These are phyloP conservation scores for Iris pallida DNA, from an alignment of 116 monocot genomes.

Conservation along the genomic window DNA sequence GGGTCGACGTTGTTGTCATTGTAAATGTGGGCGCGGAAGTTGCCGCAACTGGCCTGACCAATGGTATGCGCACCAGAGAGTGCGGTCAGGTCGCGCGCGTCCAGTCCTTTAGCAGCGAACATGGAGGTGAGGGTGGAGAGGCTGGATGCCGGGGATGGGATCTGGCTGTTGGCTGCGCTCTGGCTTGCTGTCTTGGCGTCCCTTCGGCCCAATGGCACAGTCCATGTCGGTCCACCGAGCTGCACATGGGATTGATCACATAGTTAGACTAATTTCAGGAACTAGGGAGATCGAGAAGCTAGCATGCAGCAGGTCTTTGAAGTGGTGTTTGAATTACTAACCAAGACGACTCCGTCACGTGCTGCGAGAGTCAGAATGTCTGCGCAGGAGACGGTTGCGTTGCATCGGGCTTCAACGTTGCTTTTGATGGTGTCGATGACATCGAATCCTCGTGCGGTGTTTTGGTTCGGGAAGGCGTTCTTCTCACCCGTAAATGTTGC, in stretches of 20 bases:
- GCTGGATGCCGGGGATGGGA: slow-evolving; percentile 28
- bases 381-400: slow-evolving; percentile 54
- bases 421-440: slow-evolving; percentile 62
- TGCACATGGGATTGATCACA: slow-evolving; percentile 10
- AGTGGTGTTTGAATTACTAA: neutral
- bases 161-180: slow-evolving; percentile 35
- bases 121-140: slow-evolving; percentile 36
- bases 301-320: too few relatives aligned
- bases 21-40: slow-evolving; percentile 65
- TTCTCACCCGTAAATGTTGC: slow-evolving; percentile 57
- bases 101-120: slow-evolving; percentile 52
- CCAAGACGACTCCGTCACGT: slow-evolving; percentile 44
- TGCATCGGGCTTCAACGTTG: slow-evolving; percentile 39
- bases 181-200: slow-evolving; percentile 61
- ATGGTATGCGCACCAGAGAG: slow-evolving; percentile 82
- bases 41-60: slow-evolving; percentile 53
- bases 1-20: slow-evolving; percentile 56
- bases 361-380: slow-evolving; percentile 60
- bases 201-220: slow-evolving; percentile 45
- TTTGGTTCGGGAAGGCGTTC: slow-evolving; percentile 46
- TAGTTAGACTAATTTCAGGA: too few relatives aligned
- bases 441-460: slow-evolving; percentile 49
- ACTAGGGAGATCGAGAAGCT: too few relatives aligned
- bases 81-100: slow-evolving; percentile 38
- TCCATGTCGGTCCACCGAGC: slow-evolving; percentile 62